Percentiles rank a stretch among this genome's conserved stretches.
phyloP scores from a whole-genome alignment of 2,329 filamentous ascomycete genomes.

The Penicillium concentricum region DNA sequence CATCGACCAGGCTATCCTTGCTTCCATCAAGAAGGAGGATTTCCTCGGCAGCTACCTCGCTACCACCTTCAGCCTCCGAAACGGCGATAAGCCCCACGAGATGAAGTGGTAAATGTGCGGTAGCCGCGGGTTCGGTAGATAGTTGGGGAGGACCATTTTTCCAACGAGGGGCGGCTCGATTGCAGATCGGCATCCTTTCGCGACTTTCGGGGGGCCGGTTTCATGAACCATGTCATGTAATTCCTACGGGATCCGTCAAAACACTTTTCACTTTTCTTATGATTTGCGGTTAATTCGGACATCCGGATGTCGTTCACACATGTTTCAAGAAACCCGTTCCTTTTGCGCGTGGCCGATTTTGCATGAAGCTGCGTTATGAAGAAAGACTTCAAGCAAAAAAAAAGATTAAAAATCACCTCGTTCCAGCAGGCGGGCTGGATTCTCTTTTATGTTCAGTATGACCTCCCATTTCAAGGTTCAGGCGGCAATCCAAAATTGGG shows the following conservation, averaged over 20 bases:
- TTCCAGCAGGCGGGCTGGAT: constrained; percentile 35
- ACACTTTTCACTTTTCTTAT: constrained; percentile 30
- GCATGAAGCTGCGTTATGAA: constrained; percentile 37
- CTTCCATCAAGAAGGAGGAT: constrained; percentile 97
- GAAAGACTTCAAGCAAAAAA: constrained; percentile 32
- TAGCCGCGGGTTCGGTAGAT: constrained; percentile 43
- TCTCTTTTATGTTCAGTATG: constrained; percentile 39
- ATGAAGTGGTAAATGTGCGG: constrained; percentile 86
- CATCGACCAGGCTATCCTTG: constrained; percentile 92
- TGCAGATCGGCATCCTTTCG: constrained; percentile 34
- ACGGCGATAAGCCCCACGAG: constrained; percentile 99
- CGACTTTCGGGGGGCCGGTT: constrained; percentile 33
- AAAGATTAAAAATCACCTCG: constrained; percentile 38
- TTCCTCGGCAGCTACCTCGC: constrained; percentile 90
- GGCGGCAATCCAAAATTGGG: constrained; percentile 33
- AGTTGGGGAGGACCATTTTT: constrained; percentile 39
- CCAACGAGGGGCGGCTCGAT: constrained; percentile 37
- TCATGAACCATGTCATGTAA: constrained; percentile 42
- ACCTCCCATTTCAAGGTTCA: constrained; percentile 36
- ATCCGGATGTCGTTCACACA: constrained; percentile 31
- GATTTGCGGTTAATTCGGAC: constrained; percentile 36
- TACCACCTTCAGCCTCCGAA: constrained; percentile 96
- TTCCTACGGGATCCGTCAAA: constrained; percentile 37
- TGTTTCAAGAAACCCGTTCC: constrained; percentile 29
- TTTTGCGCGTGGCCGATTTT: constrained; percentile 34